phyloP scores from a whole-genome alignment of 768 basidiomycete genomes.

The Cubamyces lactineus region DNA sequence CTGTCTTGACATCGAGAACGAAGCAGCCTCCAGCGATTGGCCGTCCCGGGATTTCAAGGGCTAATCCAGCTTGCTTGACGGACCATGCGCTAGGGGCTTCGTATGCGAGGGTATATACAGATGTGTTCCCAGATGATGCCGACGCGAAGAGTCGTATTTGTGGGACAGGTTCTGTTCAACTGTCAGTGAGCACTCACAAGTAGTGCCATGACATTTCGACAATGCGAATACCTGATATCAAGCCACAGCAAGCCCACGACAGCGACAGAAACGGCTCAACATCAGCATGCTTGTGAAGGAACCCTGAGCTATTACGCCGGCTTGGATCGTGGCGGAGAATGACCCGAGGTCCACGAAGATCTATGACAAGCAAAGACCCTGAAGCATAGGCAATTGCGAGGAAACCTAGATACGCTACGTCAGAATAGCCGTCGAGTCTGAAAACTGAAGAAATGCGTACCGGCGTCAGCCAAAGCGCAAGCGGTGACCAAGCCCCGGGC shows the following conservation, averaged over 20 bases:
- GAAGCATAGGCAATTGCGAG: conserved; percentile 70
- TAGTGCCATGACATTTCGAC: not conserved
- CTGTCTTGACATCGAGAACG: conserved; percentile 59
- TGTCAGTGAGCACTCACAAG: conserved; percentile 1
- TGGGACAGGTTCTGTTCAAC: conserved; percentile 44
- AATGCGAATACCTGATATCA: conserved; percentile 51
- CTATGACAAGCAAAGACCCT: conserved; percentile 63
- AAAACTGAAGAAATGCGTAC: conserved; percentile 42
- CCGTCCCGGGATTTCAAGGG: conserved; percentile 42
- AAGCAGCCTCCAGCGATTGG: conserved; percentile 50
- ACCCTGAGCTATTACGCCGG: conserved; percentile 45
- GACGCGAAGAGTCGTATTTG: conserved; percentile 65
- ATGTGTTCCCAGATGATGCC: conserved; percentile 57
- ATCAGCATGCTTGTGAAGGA: conserved; percentile 39
- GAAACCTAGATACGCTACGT: conserved; percentile 55
- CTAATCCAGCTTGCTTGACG: conserved; percentile 41
- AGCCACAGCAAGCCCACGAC: conserved; percentile 65
- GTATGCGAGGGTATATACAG: conserved; percentile 57
- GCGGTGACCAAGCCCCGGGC: conserved; percentile 48
- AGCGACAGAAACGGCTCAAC: conserved; percentile 54
- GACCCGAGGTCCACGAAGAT: conserved; percentile 75
- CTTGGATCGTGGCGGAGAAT: conserved; percentile 52
- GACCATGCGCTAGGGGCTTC: conserved; percentile 37
- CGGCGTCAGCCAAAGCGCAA: conserved; percentile 73
- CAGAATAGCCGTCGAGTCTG: not conserved